phyloP scores from a whole-genome alignment of 352 stramenopile genomes.

The Phytophthora nicotianae region DNA sequence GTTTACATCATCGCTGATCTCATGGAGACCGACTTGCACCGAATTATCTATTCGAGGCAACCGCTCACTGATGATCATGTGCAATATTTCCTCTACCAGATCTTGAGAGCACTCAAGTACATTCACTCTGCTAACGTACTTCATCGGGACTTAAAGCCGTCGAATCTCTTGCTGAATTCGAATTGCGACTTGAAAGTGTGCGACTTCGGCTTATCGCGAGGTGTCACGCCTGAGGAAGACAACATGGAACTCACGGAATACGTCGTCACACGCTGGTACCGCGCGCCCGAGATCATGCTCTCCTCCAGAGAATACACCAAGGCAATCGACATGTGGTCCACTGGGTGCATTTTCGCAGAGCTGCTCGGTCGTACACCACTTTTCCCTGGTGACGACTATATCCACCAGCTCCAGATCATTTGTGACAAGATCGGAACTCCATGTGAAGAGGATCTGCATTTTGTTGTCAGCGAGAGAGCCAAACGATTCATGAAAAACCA shows the following conservation, averaged over 20 bases:
- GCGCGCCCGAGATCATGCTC: constrained; percentile 96
- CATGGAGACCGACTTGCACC: constrained; percentile 98
- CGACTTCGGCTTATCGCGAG: constrained; percentile 91
- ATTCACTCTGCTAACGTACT: constrained; percentile 95
- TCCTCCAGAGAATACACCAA: constrained; percentile 96
- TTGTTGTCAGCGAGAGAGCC: constrained; percentile 92
- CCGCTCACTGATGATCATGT: constrained; percentile 92
- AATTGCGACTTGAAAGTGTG: constrained; percentile 94
- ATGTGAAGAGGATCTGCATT: constrained; percentile 87
- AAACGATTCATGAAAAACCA: constrained; percentile 89
- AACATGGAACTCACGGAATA: constrained; percentile 94
- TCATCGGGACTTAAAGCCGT: constrained; percentile 97
- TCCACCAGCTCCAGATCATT: constrained; percentile 98
- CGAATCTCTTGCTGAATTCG: constrained; percentile 96
- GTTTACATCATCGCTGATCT: constrained; percentile 98
- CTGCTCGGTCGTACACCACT: constrained; percentile 89
- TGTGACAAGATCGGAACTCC: constrained; percentile 91
- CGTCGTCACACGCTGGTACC: constrained; percentile 94
- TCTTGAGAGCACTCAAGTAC: constrained; percentile 95
- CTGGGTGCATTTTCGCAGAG: constrained; percentile 95
- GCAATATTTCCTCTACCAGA: constrained; percentile 96
- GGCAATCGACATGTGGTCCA: constrained; percentile 96
- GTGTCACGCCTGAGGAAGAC: constrained; percentile 81
- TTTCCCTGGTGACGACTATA: constrained; percentile 98
- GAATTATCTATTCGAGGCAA: constrained; percentile 97